Evolutionary conservation across 2,329 filamentous ascomycete species (phyloP).

Genomic region (Colletotrichum tropicale): DNA sequence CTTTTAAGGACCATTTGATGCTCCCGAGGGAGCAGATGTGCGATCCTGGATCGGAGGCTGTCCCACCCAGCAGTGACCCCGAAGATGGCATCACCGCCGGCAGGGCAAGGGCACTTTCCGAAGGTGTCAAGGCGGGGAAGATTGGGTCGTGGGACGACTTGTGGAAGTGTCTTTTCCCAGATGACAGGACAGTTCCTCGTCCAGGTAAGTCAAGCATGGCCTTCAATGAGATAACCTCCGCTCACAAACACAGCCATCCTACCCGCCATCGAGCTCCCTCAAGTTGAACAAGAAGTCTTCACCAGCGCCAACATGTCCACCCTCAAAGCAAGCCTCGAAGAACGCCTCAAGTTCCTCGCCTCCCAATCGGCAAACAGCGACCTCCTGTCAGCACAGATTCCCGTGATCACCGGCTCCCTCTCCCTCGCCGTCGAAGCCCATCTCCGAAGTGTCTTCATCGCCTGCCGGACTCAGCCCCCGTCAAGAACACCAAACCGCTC

Average conservation of each 20-base stretch:
- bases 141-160: slow-evolving; percentile 10
- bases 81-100: slow-evolving; percentile 5
- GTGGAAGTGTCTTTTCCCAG: slow-evolving; percentile 5
- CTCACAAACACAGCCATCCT: not conserved
- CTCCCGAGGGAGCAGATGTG: slow-evolving; percentile 46
- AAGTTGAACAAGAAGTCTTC: slow-evolving; percentile 15
- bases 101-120: not conserved
- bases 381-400: slow-evolving; percentile 6
- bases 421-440: slow-evolving; percentile 10
- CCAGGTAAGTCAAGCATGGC: not conserved
- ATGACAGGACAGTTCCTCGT: not conserved
- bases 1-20: slow-evolving; percentile 41
- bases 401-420: slow-evolving; percentile 7
- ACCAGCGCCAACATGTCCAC: slow-evolving; percentile 10
- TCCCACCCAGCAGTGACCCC: not conserved
- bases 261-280: slow-evolving; percentile 7
- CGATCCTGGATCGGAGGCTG: slow-evolving; percentile 22
- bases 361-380: slow-evolving; percentile 4
- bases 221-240: fast-evolving
- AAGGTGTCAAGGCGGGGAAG: not conserved
- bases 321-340: slow-evolving; percentile 10
- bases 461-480: not conserved
- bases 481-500: not conserved
- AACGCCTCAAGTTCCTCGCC: slow-evolving; percentile 7
- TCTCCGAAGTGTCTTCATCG: slow-evolving; percentile 12